These are phyloP conservation scores for Zymoseptoria crescenta DNA, from an alignment of 2,329 filamentous ascomycete species.

Conservation along the genomic window DNA sequence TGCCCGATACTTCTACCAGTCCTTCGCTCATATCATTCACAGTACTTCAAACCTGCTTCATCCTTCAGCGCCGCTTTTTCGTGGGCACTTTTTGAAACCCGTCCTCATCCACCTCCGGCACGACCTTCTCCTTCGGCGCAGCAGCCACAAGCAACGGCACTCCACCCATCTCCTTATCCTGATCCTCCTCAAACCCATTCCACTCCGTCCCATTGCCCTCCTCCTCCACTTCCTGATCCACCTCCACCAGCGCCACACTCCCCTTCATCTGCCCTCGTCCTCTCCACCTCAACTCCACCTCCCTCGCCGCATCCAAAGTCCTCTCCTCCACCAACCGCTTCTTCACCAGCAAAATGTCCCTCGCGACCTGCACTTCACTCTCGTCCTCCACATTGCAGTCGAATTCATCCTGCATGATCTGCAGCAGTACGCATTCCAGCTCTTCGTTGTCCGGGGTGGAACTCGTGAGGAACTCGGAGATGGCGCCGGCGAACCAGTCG, in stretches of 20 bases:
- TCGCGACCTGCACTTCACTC: constrained; percentile 65
- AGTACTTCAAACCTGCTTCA: neutral
- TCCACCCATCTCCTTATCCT: constrained; percentile 47
- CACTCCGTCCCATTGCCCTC: constrained; percentile 37
- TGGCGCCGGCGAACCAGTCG: constrained; percentile 88
- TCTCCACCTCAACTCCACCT: constrained; percentile 61
- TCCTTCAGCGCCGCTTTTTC: constrained; percentile 29
- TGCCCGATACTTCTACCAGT: neutral
- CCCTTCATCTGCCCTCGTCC: constrained; percentile 59
- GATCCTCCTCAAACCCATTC: constrained; percentile 44
- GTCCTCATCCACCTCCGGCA: constrained; percentile 45
- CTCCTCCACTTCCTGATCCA: constrained; percentile 51
- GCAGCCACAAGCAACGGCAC: constrained; percentile 54
- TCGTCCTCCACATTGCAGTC: constrained; percentile 89
- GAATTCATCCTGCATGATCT: constrained; percentile 94
- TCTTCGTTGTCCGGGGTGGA: constrained; percentile 66
- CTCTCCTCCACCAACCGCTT: constrained; percentile 58
- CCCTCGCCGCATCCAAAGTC: constrained; percentile 75
- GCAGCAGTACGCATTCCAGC: constrained; percentile 73
- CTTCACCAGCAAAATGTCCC: constrained; percentile 61
- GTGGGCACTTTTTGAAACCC: constrained; percentile 33
- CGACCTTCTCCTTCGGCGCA: constrained; percentile 48
- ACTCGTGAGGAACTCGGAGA: constrained; percentile 67
- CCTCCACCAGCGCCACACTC: constrained; percentile 50
- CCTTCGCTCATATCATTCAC: neutral